Evolutionary conservation across 129 eudicot species (phyloP), one percentile per base, ranked within the genome.

Genomic region (Flaveria bidentis): DNA sequence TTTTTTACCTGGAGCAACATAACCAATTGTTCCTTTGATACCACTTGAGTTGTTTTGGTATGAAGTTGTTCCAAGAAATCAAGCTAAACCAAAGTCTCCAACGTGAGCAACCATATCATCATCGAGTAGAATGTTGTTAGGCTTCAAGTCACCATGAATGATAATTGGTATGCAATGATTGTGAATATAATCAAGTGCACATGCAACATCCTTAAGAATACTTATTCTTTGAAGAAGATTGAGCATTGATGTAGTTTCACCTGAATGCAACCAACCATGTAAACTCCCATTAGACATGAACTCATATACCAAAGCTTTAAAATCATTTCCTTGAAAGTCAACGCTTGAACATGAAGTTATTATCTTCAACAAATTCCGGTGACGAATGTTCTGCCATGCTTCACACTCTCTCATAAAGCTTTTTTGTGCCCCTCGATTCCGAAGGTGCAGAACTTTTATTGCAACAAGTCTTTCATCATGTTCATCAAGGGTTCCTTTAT

Each of bases 321-420:
- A 69, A 47, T 47, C 58, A 18, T 56, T 56, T n/a, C 53, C 53
- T 49, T 73, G 46, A 49, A 10, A 28, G n/a, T 72, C 85, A 26
- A 50, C 47, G 23, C 79, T 62, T 9, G 80, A 76, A 73, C 84
- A 80, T 14, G 68, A 44, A 65, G 80, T 72, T 72, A 81, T 58
- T 9, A 84, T 62, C 67, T 58, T 81, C 14, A 77, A 67, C 20
- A 84, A 60, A 65, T 84, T 81, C 1, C 71, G 72, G 28, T 77
- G 83, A 6, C 78, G 75, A 49, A 81, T 41, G 44, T 62, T 53
- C 52, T 47, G 53, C 23, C 81, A 57, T 33, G 80, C 75, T 72
- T 76, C 76, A 72, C 81, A 74, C 50, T 83, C 81, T 1, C 57
- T 64, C 0, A 15, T 12, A 50, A 79, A 79, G 39, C 75, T 71